Conservation (phyloP, 2,329 filamentous ascomycete species). For the Aspergillus amoenus region DNA sequence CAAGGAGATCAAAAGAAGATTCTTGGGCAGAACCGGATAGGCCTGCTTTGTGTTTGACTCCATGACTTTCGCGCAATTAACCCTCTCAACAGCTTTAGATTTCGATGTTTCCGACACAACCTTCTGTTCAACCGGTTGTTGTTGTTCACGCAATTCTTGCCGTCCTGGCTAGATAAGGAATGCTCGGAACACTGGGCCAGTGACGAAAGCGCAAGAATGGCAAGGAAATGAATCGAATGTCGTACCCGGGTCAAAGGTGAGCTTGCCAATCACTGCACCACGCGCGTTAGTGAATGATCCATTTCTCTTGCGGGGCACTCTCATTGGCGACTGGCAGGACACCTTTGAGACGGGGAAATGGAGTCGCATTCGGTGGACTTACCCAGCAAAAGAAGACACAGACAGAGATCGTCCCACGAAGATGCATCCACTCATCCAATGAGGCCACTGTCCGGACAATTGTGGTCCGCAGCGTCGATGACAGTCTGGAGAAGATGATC, state of each 20-base stretch:
- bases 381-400: constrained; percentile 7
- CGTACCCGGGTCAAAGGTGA: background rate
- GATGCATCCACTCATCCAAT: constrained; percentile 10
- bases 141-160: background rate
- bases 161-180: background rate
- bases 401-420: constrained; percentile 18
- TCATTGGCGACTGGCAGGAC: constrained; percentile 6
- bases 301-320: background rate
- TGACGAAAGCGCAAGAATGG: constrained; percentile 4
- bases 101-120: background rate
- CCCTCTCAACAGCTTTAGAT: background rate
- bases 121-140: background rate
- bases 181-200: background rate
- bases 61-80: background rate
- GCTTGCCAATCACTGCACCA: constrained; percentile 9
- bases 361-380: constrained; percentile 10
- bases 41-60: constrained; percentile 7
- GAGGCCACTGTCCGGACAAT: constrained; percentile 7
- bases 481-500: constrained; percentile 9
- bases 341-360: background rate
- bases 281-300: background rate
- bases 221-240: background rate
- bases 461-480: constrained; percentile 9
- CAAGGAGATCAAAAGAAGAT: constrained; percentile 39
- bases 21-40: constrained; percentile 37